Evolutionary conservation across 345 rosid genomes (phyloP).

Genomic region (Melastoma malabathricum): DNA sequence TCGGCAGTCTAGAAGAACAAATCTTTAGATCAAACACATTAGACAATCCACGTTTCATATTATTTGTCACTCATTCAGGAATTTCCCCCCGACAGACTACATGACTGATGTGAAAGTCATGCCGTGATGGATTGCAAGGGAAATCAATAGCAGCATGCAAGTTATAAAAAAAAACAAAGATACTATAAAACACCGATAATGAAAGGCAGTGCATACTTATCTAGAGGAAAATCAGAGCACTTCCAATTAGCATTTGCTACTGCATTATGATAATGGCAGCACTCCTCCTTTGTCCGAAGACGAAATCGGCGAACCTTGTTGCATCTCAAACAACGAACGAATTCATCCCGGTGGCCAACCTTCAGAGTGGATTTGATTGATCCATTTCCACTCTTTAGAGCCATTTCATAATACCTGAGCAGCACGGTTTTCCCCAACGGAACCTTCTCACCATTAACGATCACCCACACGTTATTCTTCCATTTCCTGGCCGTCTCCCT

Average conservation of each 20-base stretch:
- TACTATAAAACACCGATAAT: neutral
- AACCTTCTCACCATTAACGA: constrained; percentile 80
- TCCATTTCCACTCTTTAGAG: constrained; percentile 48
- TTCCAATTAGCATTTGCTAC: constrained; percentile 61
- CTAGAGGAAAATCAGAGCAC: constrained; percentile 60
- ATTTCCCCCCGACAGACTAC: too few relatives aligned
- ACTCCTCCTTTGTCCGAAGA: constrained; percentile 61
- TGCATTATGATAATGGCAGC: constrained; percentile 80
- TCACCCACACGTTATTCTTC: constrained; percentile 98
- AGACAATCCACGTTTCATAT: too few relatives aligned
- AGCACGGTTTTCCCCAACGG: constrained; percentile 79
- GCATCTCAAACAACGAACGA: constrained; percentile 60
- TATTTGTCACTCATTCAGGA: too few relatives aligned
- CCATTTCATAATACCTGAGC: constrained; percentile 78
- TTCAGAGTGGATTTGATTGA: constrained; percentile 57
- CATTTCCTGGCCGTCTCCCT: constrained; percentile 98
- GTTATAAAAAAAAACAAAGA: too few relatives aligned
- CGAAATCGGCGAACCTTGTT: constrained; percentile 83
- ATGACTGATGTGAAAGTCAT: too few relatives aligned
- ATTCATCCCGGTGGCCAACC: constrained; percentile 76
- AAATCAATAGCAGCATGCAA: too few relatives aligned
- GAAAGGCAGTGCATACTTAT: constrained; percentile 39
- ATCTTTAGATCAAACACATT: too few relatives aligned
- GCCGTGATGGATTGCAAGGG: too few relatives aligned
- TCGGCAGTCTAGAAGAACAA: too few relatives aligned